Percentiles rank a stretch among this genome's conserved stretches.
These are phyloP conservation scores for Fusarium metavorans DNA, from an alignment of 2,329 filamentous ascomycete species.

Conservation along the genomic window DNA sequence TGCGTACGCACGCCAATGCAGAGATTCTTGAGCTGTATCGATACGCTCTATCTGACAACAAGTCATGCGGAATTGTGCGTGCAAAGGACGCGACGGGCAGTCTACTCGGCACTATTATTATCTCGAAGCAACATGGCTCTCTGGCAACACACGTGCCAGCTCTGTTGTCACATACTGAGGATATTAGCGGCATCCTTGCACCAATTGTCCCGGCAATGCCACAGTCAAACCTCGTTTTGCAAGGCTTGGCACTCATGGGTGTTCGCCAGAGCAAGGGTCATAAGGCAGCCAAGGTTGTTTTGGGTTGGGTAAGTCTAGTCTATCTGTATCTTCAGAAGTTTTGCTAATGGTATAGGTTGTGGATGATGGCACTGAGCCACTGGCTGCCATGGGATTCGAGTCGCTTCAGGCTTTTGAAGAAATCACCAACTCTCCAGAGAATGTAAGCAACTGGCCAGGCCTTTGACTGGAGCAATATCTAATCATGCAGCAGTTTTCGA, in stretches of 20 bases:
- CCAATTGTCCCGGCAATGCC: constrained; percentile 79
- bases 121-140: constrained; percentile 78
- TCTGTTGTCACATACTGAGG: constrained; percentile 69
- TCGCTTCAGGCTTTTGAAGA: constrained; percentile 86
- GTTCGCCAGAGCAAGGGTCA: constrained; percentile 85
- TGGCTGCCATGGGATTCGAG: constrained; percentile 84
- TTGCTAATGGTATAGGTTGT: constrained; percentile 62
- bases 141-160: constrained; percentile 78
- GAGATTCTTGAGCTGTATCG: constrained; percentile 85
- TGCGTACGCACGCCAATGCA: constrained; percentile 78
- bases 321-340: too few species aligned
- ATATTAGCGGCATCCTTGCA: constrained; percentile 81
- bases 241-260: constrained; percentile 84
- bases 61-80: constrained; percentile 83
- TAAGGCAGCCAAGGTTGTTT: constrained; percentile 77
- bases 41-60: constrained; percentile 76
- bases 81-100: constrained; percentile 78
- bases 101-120: constrained; percentile 81
- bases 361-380: constrained; percentile 78
- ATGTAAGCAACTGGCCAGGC: constrained; percentile 49
- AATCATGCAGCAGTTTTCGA: constrained; percentile 24
- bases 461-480: neutral
- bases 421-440: constrained; percentile 73
- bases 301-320: constrained; percentile 78
- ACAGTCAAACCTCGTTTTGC: constrained; percentile 76